Percentiles rank a stretch among this genome's conserved stretches.
These are phyloP conservation scores for Yamadazyma aaseri DNA, from an alignment of 1,139 yeast species.

Conservation along the genomic window DNA sequence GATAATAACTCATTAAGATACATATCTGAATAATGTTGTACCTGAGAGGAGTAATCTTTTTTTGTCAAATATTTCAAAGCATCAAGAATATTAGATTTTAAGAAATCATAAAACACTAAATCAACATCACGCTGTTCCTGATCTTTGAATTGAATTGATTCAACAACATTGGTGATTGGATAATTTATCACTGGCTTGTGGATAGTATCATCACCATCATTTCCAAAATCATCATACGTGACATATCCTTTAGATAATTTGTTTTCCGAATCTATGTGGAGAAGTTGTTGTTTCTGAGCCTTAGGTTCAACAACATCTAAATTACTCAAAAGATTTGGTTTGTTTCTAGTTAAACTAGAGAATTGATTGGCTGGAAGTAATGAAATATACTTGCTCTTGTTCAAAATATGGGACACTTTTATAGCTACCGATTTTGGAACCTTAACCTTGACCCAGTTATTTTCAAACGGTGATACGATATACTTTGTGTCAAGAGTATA, in stretches of 20 bases:
- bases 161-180: conserved; percentile 76
- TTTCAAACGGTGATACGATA: conserved; percentile 83
- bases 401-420: conserved; percentile 47
- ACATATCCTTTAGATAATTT: conserved; percentile 61
- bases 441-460: conserved; percentile 66
- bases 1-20: conserved; percentile 37
- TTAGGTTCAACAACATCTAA: background rate
- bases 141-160: conserved; percentile 28
- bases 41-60: conserved; percentile 13
- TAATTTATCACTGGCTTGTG: conserved; percentile 63
- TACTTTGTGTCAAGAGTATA: conserved; percentile 79
- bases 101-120: conserved; percentile 75
- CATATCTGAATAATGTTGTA: conserved; percentile 30
- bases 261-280: background rate
- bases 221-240: conserved; percentile 80
- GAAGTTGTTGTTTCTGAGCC: background rate
- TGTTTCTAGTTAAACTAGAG: conserved; percentile 5
- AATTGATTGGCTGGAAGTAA: conserved; percentile 30
- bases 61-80: conserved; percentile 48
- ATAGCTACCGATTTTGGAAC: conserved; percentile 53
- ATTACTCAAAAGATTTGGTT: background rate
- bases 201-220: conserved; percentile 84
- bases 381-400: conserved; percentile 46
- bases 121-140: conserved; percentile 45
- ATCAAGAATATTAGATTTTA: conserved; percentile 57